Evolutionary conservation across 257 asterid species (phyloP).

Genomic region (Henckelia pumila): DNA sequence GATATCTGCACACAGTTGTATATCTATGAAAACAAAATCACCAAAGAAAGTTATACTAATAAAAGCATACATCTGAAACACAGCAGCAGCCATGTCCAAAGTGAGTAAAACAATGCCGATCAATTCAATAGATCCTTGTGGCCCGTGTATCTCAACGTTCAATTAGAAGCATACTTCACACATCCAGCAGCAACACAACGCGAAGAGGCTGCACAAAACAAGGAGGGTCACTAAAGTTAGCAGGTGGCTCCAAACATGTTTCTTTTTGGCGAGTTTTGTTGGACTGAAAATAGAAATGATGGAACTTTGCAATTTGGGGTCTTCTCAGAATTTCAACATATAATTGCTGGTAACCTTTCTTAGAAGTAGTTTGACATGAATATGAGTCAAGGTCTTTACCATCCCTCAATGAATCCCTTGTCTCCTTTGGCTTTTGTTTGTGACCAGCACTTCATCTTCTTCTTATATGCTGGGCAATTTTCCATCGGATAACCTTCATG

Average conservation of each 20-base stretch:
- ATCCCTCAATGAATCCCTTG: constrained; percentile 8
- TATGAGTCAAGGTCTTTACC: constrained; percentile 4
- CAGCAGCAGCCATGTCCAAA: not conserved
- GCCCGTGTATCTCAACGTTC: not conserved
- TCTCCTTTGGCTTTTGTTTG: constrained; percentile 11
- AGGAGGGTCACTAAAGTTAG: not conserved
- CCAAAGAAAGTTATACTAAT: not conserved
- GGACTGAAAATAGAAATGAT: not conserved
- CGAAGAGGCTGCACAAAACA: constrained; percentile 15
- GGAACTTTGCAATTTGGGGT: not conserved
- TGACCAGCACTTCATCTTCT: constrained; percentile 5
- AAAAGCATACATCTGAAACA: not conserved
- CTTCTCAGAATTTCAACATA: not conserved
- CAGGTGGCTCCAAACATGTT: not conserved
- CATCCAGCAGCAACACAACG: constrained; percentile 12
- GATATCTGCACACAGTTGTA: not conserved
- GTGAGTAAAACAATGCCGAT: not conserved
- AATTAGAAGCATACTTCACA: constrained; percentile 10
- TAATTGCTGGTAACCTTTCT: no score
- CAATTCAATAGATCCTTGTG: not conserved
- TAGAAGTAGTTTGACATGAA: not conserved
- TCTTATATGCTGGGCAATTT: not conserved
- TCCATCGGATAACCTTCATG: constrained; percentile 5
- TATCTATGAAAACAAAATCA: not conserved
- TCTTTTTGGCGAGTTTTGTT: not conserved